phyloP scores from a whole-genome alignment of 2,329 filamentous ascomycete genomes.

The Neofusicoccum cordaticola region DNA sequence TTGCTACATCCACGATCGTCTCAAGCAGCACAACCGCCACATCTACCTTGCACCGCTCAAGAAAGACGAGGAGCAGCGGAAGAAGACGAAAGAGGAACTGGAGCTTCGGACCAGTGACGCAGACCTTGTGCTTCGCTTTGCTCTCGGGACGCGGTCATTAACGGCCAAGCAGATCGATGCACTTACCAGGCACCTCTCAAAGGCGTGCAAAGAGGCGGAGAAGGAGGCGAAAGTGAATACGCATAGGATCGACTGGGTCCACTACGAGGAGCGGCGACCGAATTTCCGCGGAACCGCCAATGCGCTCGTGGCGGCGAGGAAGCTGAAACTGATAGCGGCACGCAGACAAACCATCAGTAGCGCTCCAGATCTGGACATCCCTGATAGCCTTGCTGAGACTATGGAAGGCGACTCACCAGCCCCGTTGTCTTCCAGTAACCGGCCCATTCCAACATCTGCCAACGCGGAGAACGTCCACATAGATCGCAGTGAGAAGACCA shows the following conservation, averaged over 20 bases:
- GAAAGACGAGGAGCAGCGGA: conserved; percentile 19
- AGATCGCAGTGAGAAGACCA: too few relatives aligned
- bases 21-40: conserved; percentile 26
- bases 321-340: too few relatives aligned
- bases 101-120: conserved; percentile 22
- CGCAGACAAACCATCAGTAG: too few relatives aligned
- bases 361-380: too few relatives aligned
- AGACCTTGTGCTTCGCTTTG: conserved; percentile 33
- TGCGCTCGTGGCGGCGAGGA: too few relatives aligned
- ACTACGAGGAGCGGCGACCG: background rate
- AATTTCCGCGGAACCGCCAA: too few relatives aligned
- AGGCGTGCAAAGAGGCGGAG: conserved; percentile 28
- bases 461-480: too few relatives aligned
- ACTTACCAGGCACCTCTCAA: conserved; percentile 27
- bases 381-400: too few relatives aligned
- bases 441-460: too few relatives aligned
- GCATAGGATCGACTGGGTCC: conserved; percentile 33
- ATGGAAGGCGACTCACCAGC: too few relatives aligned
- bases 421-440: too few relatives aligned
- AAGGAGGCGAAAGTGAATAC: conserved; percentile 28
- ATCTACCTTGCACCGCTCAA: conserved; percentile 31
- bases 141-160: conserved; percentile 26
- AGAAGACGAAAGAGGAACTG: conserved; percentile 16
- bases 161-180: conserved; percentile 31
- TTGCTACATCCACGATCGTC: conserved; percentile 28